Conservation (phyloP, 768 basidiomycete genomes). For the Suillus americanus region DNA sequence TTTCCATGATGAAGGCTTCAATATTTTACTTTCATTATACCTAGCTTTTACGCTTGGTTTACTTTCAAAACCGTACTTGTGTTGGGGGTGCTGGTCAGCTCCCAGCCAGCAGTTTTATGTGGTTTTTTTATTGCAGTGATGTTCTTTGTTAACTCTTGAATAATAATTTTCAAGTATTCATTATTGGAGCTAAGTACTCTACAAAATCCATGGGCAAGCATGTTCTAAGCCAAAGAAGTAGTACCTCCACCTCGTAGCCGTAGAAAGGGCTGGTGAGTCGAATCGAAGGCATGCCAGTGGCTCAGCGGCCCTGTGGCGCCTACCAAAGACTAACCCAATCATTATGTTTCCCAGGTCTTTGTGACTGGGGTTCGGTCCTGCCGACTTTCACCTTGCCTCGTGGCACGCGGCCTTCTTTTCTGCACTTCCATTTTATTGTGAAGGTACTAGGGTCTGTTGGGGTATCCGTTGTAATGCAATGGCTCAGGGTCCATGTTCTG, state of each 20-base stretch:
- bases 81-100: not conserved
- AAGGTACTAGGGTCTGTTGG: too few relatives aligned
- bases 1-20: not conserved
- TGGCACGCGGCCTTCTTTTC: too few relatives aligned
- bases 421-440: too few relatives aligned
- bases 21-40: not conserved
- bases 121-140: not conserved
- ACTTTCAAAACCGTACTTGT: not conserved
- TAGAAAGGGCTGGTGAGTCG: not conserved
- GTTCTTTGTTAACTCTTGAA: not conserved
- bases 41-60: not conserved
- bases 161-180: not conserved
- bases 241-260: not conserved
- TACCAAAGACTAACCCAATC: not conserved
- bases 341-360: not conserved
- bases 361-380: not conserved
- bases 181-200: not conserved
- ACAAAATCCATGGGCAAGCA: not conserved
- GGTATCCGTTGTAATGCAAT: too few relatives aligned
- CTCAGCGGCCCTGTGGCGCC: not conserved
- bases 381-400: too few relatives aligned
- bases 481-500: too few relatives aligned
- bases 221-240: not conserved
- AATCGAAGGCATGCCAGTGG: not conserved
- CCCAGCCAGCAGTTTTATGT: not conserved